Conservation (phyloP, 1,284 basidiomycete species). For the Ustilago lituana region DNA sequence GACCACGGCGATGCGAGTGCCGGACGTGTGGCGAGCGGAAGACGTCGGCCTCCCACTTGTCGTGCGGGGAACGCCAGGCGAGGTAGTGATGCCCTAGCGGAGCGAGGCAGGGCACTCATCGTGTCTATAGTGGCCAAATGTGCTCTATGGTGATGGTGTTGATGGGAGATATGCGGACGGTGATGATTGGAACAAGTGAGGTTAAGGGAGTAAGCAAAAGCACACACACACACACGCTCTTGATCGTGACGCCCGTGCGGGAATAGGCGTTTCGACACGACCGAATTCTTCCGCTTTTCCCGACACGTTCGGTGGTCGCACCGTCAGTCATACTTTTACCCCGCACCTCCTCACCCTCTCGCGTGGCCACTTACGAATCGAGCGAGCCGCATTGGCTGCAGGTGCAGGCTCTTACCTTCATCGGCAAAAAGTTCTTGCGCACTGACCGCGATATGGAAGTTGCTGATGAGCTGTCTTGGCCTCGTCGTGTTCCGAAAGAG, state of each 20-base stretch:
- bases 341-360: background rate
- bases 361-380: too few relatives aligned
- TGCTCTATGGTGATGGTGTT: slow-evolving; percentile 5
- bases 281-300: slow-evolving; percentile 29
- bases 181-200: background rate
- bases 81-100: background rate
- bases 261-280: slow-evolving; percentile 3
- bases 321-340: background rate
- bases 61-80: slow-evolving; percentile 19
- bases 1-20: slow-evolving; percentile 4
- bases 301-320: slow-evolving; percentile 5
- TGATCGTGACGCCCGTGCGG: slow-evolving; percentile 5
- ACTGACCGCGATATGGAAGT: too few relatives aligned
- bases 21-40: slow-evolving; percentile 7
- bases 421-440: too few relatives aligned
- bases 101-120: slow-evolving; percentile 19
- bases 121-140: background rate
- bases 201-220: background rate
- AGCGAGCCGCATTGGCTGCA: too few relatives aligned
- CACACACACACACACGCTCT: background rate
- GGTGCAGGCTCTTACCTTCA: too few relatives aligned
- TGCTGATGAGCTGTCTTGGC: too few relatives aligned
- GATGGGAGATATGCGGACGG: background rate
- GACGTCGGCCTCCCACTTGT: slow-evolving; percentile 20
- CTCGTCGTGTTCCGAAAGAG: too few relatives aligned